Evolutionary conservation across 345 rosid genomes (phyloP).

Genomic region (Kandelia obovata): DNA sequence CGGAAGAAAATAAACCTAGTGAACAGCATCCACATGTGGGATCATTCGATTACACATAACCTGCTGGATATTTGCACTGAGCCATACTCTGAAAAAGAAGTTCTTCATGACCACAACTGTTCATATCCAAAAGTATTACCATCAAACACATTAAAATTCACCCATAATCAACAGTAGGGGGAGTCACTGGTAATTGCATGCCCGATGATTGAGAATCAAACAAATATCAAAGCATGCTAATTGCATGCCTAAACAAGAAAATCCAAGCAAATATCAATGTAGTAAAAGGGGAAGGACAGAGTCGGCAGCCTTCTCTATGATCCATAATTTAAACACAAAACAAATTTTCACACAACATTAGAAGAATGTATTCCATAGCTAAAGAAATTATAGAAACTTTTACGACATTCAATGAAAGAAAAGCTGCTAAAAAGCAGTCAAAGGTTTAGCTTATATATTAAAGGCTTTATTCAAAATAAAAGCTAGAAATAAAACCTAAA

Average conservation of each 20-base stretch:
- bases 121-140: slow-evolving; percentile 4
- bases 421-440: slow-evolving; percentile 10
- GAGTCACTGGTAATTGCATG: not conserved
- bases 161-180: not conserved
- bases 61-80: no score
- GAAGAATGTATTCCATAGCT: not conserved
- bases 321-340: not conserved
- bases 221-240: no score
- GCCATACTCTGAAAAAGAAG: not conserved
- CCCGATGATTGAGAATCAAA: not conserved
- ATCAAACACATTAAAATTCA: slow-evolving; percentile 1
- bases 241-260: no score
- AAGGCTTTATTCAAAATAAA: slow-evolving; percentile 10
- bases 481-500: slow-evolving; percentile 6
- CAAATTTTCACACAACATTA: not conserved
- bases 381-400: not conserved
- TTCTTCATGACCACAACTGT: slow-evolving; percentile 4
- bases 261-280: not conserved
- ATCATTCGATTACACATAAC: no score
- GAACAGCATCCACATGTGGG: no score
- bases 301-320: not conserved
- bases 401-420: slow-evolving; percentile 5
- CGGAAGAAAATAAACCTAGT: no score
- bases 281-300: not conserved
- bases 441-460: slow-evolving; percentile 15